These are phyloP conservation scores for Candida orba DNA, from an alignment of 805 yeast species.

Conservation along the genomic window DNA sequence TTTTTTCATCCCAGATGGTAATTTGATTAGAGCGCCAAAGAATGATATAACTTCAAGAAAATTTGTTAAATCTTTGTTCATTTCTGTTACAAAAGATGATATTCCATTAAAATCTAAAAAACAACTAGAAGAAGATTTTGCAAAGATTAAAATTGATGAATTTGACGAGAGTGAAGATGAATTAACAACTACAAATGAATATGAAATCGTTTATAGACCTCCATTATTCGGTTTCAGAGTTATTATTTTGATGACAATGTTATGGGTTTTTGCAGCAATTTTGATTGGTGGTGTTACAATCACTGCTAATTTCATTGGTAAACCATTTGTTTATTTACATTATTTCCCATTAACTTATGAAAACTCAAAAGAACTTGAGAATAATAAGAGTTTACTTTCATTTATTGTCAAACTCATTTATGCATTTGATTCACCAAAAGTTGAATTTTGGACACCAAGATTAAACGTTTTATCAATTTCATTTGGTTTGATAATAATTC, in stretches of 20 bases:
- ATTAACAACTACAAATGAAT: conserved; percentile 35
- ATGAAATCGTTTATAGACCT: conserved; percentile 81
- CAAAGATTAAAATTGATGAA: conserved; percentile 30
- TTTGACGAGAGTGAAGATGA: conserved; percentile 37
- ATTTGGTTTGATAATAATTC: conserved; percentile 18
- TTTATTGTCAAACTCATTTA: neutral
- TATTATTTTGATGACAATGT: conserved; percentile 28
- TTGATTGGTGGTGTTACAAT: conserved; percentile 21
- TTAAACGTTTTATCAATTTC: conserved; percentile 10
- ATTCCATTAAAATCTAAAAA: conserved; percentile 38
- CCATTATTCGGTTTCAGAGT: conserved; percentile 63
- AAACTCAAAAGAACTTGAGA: too few relatives aligned
- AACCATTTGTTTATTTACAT: conserved; percentile 9
- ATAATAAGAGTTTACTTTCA: neutral
- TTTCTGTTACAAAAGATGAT: conserved; percentile 78
- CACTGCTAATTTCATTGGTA: conserved; percentile 23
- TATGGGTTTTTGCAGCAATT: conserved; percentile 41
- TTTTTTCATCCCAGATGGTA: conserved; percentile 75
- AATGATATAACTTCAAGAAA: conserved; percentile 67
- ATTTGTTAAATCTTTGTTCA: conserved; percentile 60
- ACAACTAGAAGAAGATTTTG: conserved; percentile 23
- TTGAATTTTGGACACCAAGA: neutral
- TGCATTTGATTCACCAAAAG: neutral
- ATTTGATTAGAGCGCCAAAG: conserved; percentile 79
- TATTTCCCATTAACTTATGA: neutral